Evolutionary conservation across 441 rosid species (phyloP).

Genomic region (Euphorbia celastroides): DNA sequence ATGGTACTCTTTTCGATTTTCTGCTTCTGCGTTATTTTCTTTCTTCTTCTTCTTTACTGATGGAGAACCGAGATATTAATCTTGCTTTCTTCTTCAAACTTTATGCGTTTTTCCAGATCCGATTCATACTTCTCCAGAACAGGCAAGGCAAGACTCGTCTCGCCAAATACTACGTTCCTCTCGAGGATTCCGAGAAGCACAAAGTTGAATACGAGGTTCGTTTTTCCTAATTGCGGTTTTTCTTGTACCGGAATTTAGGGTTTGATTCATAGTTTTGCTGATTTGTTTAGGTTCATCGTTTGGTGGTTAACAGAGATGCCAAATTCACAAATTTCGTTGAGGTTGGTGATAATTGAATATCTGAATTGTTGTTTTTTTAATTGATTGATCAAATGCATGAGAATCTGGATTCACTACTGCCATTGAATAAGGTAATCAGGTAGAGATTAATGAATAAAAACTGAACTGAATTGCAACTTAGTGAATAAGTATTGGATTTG

Average conservation of each 20-base stretch:
- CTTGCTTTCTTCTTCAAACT: not conserved
- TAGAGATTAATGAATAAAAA: not conserved
- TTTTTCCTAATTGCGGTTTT: not conserved
- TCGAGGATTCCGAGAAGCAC: slow-evolving; percentile 98
- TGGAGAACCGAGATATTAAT: slow-evolving; percentile 14
- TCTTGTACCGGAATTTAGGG: not conserved
- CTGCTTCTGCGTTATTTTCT: not conserved
- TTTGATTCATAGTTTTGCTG: not conserved
- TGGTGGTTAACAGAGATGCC: slow-evolving; percentile 92
- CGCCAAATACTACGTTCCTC: slow-evolving; percentile 96
- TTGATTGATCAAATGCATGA: not conserved
- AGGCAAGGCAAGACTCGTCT: slow-evolving; percentile 99
- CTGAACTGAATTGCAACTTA: too few relatives aligned
- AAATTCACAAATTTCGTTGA: slow-evolving; percentile 95
- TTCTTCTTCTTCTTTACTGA: not conserved
- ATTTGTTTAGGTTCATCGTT: slow-evolving; percentile 72
- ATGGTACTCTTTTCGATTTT: slow-evolving; percentile 10
- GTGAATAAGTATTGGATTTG: too few relatives aligned
- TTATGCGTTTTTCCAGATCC: slow-evolving; percentile 56
- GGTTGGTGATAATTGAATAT: slow-evolving; percentile 35
- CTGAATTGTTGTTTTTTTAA: not conserved
- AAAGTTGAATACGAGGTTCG: slow-evolving; percentile 96
- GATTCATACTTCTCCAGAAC: slow-evolving; percentile 94
- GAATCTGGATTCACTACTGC: not conserved
- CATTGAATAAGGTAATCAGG: not conserved